These are phyloP conservation scores for Musa balbisiana DNA, from an alignment of 202 grass and related monocot species.

Conservation along the genomic window DNA sequence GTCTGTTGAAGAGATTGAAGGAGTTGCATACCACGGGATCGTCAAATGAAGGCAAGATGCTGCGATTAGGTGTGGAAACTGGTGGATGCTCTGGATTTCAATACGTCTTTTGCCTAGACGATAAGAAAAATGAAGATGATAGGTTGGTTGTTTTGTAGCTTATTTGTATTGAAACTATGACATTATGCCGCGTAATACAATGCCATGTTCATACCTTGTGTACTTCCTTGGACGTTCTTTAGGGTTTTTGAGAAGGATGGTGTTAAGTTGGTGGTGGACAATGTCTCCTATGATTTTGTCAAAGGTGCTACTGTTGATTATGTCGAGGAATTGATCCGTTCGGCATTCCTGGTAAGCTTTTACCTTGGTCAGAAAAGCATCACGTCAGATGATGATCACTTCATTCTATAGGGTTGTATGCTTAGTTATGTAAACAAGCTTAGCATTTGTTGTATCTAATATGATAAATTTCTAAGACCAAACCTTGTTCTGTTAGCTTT, in stretches of 20 bases:
- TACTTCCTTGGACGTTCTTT: not conserved
- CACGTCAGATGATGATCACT: not conserved
- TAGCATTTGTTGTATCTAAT: too few relatives aligned
- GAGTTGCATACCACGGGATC: slow-evolving; percentile 47
- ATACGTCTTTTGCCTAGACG: slow-evolving; percentile 65
- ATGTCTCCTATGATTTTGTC: slow-evolving; percentile 77
- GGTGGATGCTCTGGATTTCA: slow-evolving; percentile 93
- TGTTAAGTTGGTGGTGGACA: slow-evolving; percentile 64
- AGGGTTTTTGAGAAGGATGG: slow-evolving; percentile 76
- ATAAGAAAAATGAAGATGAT: slow-evolving; percentile 60
- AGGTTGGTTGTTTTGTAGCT: slow-evolving; percentile 21
- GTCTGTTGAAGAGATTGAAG: slow-evolving; percentile 54
- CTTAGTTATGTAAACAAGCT: too few relatives aligned
- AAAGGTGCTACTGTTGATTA: slow-evolving; percentile 76
- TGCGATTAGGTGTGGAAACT: slow-evolving; percentile 64
- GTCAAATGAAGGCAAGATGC: slow-evolving; percentile 52
- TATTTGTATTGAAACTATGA: not conserved
- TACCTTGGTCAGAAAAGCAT: not conserved
- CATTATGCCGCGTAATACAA: not conserved
- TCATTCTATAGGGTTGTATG: too few relatives aligned
- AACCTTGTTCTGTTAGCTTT: too few relatives aligned
- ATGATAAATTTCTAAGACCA: too few relatives aligned
- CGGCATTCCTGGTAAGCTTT: slow-evolving; percentile 54
- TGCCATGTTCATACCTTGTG: not conserved
- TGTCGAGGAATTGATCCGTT: slow-evolving; percentile 67